These are phyloP conservation scores for Thyridium curvatum DNA, from an alignment of 2,329 filamentous ascomycete genomes.

Conservation along the genomic window DNA sequence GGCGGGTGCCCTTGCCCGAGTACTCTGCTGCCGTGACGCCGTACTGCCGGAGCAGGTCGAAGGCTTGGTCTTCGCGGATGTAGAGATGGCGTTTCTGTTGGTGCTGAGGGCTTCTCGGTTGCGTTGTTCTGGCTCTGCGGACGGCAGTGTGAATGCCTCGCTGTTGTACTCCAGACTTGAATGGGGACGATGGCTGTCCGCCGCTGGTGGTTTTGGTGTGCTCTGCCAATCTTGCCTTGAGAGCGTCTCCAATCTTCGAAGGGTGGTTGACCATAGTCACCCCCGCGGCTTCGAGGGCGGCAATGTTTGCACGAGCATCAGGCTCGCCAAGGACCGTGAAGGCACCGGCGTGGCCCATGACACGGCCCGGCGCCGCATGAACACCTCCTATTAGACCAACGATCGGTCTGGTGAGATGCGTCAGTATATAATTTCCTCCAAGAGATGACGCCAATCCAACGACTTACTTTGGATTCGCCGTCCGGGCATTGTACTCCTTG, in stretches of 20 bases:
- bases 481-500: conserved; percentile 52
- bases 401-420: conserved; percentile 50
- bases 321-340: conserved; percentile 63
- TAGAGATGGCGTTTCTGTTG: conserved; percentile 45
- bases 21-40: conserved; percentile 35
- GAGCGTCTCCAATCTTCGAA: conserved; percentile 63
- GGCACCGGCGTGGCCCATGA: conserved; percentile 78
- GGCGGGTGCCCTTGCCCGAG: conserved; percentile 26
- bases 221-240: conserved; percentile 52
- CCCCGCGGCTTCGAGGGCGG: conserved; percentile 58
- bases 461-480: conserved; percentile 55
- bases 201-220: conserved; percentile 4
- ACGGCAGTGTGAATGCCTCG: conserved; percentile 44
- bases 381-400: conserved; percentile 65
- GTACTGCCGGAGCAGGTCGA: conserved; percentile 47
- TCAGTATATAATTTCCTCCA: conserved; percentile 2
- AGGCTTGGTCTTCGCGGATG: conserved; percentile 44
- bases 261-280: conserved; percentile 70
- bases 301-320: conserved; percentile 58
- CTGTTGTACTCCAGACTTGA: conserved; percentile 20
- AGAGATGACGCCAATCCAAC: neutral
- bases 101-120: neutral
- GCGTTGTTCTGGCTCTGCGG: conserved; percentile 15
- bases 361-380: conserved; percentile 53
- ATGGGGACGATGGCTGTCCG: conserved; percentile 12